Percentiles rank a stretch among this genome's conserved stretches.
Conservation (phyloP, 345 rosid genomes). For the Acer negundo region DNA sequence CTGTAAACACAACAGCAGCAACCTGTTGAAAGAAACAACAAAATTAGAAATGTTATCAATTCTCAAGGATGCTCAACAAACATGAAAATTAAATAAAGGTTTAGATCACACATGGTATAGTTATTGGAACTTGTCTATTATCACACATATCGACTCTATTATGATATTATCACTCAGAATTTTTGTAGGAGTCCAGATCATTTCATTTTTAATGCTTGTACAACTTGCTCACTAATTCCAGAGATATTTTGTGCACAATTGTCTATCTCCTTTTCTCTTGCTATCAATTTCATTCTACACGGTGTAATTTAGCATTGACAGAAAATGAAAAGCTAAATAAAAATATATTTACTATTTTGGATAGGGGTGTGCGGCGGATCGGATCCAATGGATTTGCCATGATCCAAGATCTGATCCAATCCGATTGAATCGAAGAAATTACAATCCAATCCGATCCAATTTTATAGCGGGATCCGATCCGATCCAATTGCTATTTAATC, state of each 20-base stretch:
- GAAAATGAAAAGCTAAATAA: too few species aligned
- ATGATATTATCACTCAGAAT: background rate
- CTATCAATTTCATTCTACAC: background rate
- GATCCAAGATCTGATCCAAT: too few species aligned
- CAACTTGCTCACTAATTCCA: background rate
- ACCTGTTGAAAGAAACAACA: slow-evolving; percentile 54
- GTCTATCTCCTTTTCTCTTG: background rate
- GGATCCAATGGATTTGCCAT: too few species aligned
- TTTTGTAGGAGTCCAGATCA: background rate
- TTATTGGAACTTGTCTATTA: background rate
- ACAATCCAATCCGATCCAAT: too few species aligned
- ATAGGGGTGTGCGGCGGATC: too few species aligned
- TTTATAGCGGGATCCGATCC: too few species aligned
- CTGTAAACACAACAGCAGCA: slow-evolving; percentile 92
- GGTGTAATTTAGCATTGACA: background rate
- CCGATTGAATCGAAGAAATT: too few species aligned
- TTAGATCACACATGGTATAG: background rate
- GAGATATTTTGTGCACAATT: background rate
- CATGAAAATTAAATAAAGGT: background rate
- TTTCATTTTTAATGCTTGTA: background rate
- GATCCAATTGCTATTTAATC: too few species aligned
- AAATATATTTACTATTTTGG: background rate
- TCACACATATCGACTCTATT: background rate
- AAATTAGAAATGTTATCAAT: slow-evolving; percentile 10
- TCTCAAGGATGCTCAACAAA: slow-evolving; percentile 7